Base-by-base conservation (phyloP, 495 filamentous ascomycete species). In the Tuber umbilicatum region DNA sequence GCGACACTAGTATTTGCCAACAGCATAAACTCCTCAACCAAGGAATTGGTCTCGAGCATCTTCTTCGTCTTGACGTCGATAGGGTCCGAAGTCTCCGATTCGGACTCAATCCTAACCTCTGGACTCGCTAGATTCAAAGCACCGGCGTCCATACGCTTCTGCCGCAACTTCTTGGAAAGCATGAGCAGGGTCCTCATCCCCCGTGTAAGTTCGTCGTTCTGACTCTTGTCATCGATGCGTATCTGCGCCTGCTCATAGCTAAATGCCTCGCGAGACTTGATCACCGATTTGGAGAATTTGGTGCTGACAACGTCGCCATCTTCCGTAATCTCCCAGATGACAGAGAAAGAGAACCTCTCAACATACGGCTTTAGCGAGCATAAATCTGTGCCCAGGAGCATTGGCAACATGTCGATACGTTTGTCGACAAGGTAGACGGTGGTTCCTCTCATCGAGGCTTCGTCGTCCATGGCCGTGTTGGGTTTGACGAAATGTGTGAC, bases 1-100 rank as follows among this genome's bases (percentile, higher is more conserved):
- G 94, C 95, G 38, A 99, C 95, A 75, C 89, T 92, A 82, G 92
- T 97, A 84, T 98, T 99, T 86, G 96, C 95, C 81, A 98, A 92
- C 81, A 98, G 87, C 95, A 99, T 99, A 86, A 99, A 98, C 80
- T 99, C 95, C 81, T 99, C 95, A 38, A 99, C 95, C 10, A 99
- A 87, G 38, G 94, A 97, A 86, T 97, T 98, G 73, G 95, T 99
- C 80, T 93, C 93, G n/a, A 98, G 89, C 74, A 92, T 88, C 73
- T 93, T 86, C 83, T 98, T 99, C 1, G 93, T 97, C 85, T 97
- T 93, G 76, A 99, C 91, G 81, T 99, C 96, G 71, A 97, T 90
- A 0, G 95, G 96, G 81, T 97, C 95, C 7, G 94, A 97, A 0
- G 94, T 97, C 79, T 99, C 94, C 17, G 91, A 94, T 79, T 97